Base-by-base conservation (phyloP, 192 early-diverging fungal genomes). In the Piromyces finnis region DNA sequence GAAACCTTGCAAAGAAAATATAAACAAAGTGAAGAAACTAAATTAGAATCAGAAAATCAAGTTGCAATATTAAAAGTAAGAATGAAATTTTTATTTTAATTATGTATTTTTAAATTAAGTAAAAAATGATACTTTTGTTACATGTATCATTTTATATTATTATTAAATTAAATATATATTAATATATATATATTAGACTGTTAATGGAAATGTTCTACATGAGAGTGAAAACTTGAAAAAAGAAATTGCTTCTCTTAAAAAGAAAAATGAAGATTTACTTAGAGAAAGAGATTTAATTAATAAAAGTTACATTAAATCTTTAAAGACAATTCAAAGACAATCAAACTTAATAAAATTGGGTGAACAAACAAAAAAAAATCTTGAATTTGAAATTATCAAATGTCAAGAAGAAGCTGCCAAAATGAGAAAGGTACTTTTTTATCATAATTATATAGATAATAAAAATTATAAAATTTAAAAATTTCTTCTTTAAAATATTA, bases 351-450 rank as follows among this genome's bases (percentile, higher is more conserved):
- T 88, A 30, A 91, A 91, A 82, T 80, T 91, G n/a, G 81, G 86
- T 4, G 90, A 91, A 28, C 88, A 91, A 81, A 87, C 85, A 3
- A 88, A 91, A 79, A 80, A 88, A 28, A 91, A 88, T 79, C 82
- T 91, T 18, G 90, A 91, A 81, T 87, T 89, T 81, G 90, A 91
- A 82, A 91, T 91, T 29, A 82, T 81, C 39, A 84, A 82, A 15
- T 91, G 88, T 83, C 89, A 89, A 79, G 90, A 89, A 35, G 90
- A 91, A 81, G 90, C 90, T 1, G 78, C 86, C 9, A 91, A 91
- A 80, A 90, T 89, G 88, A 80, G 90, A 83, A 91, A 91, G 85
- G 87, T n/a, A n/a, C n/a, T n/a, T 86, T 29, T 29, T 18, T 15
- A 79, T 82, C 79, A n/a, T n/a, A n/a, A n/a, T n/a, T n/a, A n/a